These are phyloP conservation scores for Violaceomyces palustris DNA, from an alignment of 1,284 basidiomycete species.

Conservation along the genomic window DNA sequence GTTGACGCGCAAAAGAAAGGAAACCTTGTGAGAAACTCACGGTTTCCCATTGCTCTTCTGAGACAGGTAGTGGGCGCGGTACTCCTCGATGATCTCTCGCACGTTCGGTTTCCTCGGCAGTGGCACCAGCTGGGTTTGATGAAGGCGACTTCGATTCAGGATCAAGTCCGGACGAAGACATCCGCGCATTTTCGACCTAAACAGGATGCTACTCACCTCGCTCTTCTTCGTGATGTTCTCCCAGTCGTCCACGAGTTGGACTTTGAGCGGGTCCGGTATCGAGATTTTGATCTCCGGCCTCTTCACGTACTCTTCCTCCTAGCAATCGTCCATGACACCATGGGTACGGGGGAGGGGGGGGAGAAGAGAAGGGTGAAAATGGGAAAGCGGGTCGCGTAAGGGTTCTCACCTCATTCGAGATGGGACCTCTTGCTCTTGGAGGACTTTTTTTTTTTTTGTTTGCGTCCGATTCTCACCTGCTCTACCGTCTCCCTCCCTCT, in stretches of 20 bases:
- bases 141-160: no score
- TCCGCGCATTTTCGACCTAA: no score
- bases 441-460: no score
- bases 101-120: slow-evolving; percentile 80
- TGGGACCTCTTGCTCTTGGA: no score
- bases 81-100: slow-evolving; percentile 71
- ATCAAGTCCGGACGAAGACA: background rate
- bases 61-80: slow-evolving; percentile 52
- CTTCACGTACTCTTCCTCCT: slow-evolving; percentile 60
- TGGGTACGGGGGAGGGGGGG: background rate
- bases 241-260: slow-evolving; percentile 93
- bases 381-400: no score
- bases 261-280: slow-evolving; percentile 83
- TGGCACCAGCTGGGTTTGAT: slow-evolving; percentile 66
- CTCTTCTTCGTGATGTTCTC: slow-evolving; percentile 92
- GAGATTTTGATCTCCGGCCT: slow-evolving; percentile 85
- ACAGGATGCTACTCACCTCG: slow-evolving; percentile 1
- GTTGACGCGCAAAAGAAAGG: background rate
- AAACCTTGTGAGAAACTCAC: background rate
- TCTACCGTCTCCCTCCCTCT: slow-evolving; percentile 26
- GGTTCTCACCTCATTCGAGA: background rate
- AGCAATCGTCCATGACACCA: no score
- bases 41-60: slow-evolving; percentile 1
- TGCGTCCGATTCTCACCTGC: slow-evolving; percentile 13
- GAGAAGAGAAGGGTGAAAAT: no score